Evolutionary conservation across 1,139 yeast genomes (phyloP), one percentile per base, ranked within the genome.

Genomic region (Zygosaccharomyces sapae): DNA sequence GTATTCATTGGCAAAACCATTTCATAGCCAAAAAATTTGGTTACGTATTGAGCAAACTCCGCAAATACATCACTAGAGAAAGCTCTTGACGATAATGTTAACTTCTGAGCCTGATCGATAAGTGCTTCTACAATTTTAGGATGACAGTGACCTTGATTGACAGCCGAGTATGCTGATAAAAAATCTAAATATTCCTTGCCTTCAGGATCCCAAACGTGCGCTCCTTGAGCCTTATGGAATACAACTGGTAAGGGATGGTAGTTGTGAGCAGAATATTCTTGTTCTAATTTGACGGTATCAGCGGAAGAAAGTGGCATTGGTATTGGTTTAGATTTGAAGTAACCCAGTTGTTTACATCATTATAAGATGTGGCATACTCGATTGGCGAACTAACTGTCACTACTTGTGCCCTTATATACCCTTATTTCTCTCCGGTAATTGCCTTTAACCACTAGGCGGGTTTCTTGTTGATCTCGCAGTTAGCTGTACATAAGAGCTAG

Each of bases 191-290:
- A 86, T 63, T 85, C 88, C 19, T 69, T 83, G 53, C 96, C 97
- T 70, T 90, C 97, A 10, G 97, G 97, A 65, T 92, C 97, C 97
- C 97, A 90, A 31, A 92, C 97, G 55, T 86, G 86, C 31, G 97
- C 96, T 43, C 97, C 97, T 53, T 69, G 57, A 16, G 96, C 97
- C 65, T 77, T 82, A 61, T 86, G 75, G 70, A 90, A 85, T 12
- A 92, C 97, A 52, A 90, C 97, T 10, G 98, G 97, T 56, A 90
- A 73, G 47, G 98, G 97, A 69, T 89, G 97, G 72, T 90, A 90
- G 75, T 92, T 90, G 73, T 90, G 97, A 24, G 97, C 98, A 41
- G 96, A 88, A 72, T 85, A 88, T 54, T 84, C 71, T 50, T 78
- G 70, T 70, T 90, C 97, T 72, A 79, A 81, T 46, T 79, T 73